Base-by-base conservation (phyloP, 2,329 filamentous ascomycete genomes). In the Talaromyces atroroseus region DNA sequence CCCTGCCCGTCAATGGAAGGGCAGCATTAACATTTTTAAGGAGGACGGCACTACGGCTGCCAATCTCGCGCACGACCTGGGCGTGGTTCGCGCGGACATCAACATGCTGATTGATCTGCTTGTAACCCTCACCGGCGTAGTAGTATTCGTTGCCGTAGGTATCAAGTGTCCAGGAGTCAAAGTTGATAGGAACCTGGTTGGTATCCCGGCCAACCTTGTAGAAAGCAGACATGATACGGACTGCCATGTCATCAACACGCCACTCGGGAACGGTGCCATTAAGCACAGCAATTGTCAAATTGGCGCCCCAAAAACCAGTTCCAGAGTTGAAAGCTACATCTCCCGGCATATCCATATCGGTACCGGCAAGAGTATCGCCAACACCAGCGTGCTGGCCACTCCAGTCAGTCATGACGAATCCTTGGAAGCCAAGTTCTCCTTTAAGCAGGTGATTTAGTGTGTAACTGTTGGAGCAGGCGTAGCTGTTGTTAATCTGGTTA, bases 241-340 rank as follows among this genome's bases (percentile, higher is more conserved):
- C 87, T 5, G 84, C 89, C 87, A 96, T 95, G 68, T 97, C 94
- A 64, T 96, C 92, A 10, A 97, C 70, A 51, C 92, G 84, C 82
- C 88, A 95, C 63, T 89, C 84, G 0, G 92, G 90, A 32, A 97
- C 77, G 0, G 91, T 96, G 36, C 92, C 92, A 67, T 97, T 96
- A 63, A 95, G 73, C 5, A 96, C 85, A 1, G 89, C 89, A 49
- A 95, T 77, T 1, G 92, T 96, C 63, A 97, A 73, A 72, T 97
- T 97, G 26, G 85, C 76, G 10, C 92, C 92, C 88, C 89, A 96
- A 78, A 80, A 95, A 18, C 86, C 87, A 51, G 74, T 71, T 6
- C 88, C 88, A 3, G 81, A 83, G 71, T 88, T 83, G 75, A 96
- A 95, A 20, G 74, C 62, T 1, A 88, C 88, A 68, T 96, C 92